A percentile compares a stretch with the other conserved stretches of the same genome.
Conservation (phyloP, 2,329 filamentous ascomycete species). For the Fusarium compactum region DNA sequence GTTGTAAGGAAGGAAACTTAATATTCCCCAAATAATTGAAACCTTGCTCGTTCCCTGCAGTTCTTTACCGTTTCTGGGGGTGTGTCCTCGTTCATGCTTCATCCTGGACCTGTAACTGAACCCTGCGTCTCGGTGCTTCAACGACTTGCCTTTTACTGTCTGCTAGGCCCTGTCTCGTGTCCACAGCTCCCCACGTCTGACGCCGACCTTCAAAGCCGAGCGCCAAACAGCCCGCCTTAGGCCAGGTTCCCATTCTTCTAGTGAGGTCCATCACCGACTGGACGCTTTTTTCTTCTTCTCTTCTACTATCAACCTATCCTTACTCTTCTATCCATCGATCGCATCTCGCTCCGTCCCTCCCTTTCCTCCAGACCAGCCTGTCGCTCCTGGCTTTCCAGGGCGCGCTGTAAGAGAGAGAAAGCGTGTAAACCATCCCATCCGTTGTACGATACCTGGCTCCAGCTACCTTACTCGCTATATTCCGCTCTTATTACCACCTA, state of each 20-base stretch:
- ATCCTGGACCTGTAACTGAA: conserved; percentile 42
- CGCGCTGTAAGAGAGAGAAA: conserved; percentile 46
- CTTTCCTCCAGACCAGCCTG: conserved; percentile 43
- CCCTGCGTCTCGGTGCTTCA: conserved; percentile 37
- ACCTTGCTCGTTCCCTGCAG: conserved; percentile 19
- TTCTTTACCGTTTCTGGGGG: conserved; percentile 25
- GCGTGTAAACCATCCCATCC: conserved; percentile 19
- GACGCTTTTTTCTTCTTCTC: conserved; percentile 19
- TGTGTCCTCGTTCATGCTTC: conserved; percentile 21
- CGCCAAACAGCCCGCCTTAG: conserved; percentile 42
- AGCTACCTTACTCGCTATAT: not conserved
- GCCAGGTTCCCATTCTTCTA: conserved; percentile 34
- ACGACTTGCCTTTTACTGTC: conserved; percentile 28
- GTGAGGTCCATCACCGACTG: conserved; percentile 19
- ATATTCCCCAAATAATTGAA: conserved; percentile 14
- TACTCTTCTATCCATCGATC: conserved; percentile 18
- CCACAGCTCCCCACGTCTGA: conserved; percentile 40
- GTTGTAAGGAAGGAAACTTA: conserved; percentile 20
- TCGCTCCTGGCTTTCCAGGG: conserved; percentile 47
- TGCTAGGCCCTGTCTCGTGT: conserved; percentile 35
- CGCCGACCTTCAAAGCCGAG: conserved; percentile 36
- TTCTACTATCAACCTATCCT: conserved; percentile 12
- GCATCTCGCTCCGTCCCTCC: conserved; percentile 26
- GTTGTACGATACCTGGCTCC: conserved; percentile 11
- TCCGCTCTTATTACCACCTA: not conserved